phyloP scores from a whole-genome alignment of 1,284 basidiomycete species.

The Naganishia cerealis region DNA sequence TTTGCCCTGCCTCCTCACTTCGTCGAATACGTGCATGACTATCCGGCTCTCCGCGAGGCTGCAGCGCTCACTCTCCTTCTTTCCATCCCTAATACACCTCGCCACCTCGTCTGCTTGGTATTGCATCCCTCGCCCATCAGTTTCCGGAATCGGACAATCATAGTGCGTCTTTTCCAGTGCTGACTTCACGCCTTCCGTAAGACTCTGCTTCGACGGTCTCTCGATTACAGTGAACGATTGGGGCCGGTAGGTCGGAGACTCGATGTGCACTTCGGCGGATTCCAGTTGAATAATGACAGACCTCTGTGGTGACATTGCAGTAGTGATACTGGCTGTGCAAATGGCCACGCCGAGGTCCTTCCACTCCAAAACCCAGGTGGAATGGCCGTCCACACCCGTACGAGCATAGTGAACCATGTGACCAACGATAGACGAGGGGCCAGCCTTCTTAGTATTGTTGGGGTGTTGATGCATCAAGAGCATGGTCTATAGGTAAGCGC shows the following conservation, averaged over 20 bases:
- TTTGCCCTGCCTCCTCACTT: conserved; percentile 58
- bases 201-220: conserved; percentile 26
- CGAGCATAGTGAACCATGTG: conserved; percentile 59
- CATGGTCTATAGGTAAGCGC: conserved; percentile 60
- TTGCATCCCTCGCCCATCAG: conserved; percentile 55
- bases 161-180: conserved; percentile 63
- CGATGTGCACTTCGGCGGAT: conserved; percentile 45
- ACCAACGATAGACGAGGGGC: conserved; percentile 47
- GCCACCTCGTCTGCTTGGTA: conserved; percentile 68
- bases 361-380: conserved; percentile 75
- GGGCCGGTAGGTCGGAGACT: conserved; percentile 33
- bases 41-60: conserved; percentile 72
- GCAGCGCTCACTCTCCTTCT: conserved; percentile 72
- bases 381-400: conserved; percentile 77
- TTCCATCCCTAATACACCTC: conserved; percentile 71
- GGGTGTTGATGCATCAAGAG: conserved; percentile 77
- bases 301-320: conserved; percentile 40
- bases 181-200: conserved; percentile 60
- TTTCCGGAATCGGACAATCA: conserved; percentile 59
- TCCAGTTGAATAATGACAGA: conserved; percentile 45
- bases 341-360: conserved; percentile 45
- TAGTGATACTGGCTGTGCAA: conserved; percentile 35
- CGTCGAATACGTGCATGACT: conserved; percentile 77
- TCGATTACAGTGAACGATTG: conserved; percentile 33
- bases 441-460: conserved; percentile 59